phyloP scores from a whole-genome alignment of 2,329 filamentous ascomycete genomes.

The Phialophora macrospora region DNA sequence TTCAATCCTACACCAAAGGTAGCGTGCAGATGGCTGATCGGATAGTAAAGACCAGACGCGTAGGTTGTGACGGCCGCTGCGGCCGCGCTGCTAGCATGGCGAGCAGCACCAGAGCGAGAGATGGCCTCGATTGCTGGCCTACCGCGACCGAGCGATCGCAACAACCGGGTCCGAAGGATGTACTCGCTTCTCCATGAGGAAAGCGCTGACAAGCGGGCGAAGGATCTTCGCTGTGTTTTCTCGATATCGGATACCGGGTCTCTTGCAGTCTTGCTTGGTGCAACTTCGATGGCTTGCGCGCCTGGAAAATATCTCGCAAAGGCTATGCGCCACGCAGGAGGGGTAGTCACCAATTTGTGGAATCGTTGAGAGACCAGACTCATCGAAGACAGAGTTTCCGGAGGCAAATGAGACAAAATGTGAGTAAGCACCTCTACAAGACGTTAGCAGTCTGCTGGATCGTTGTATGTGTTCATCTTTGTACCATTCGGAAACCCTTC shows the following conservation, averaged over 20 bases:
- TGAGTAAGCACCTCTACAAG: constrained; percentile 84
- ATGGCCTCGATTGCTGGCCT: constrained; percentile 68
- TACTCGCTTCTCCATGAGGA: constrained; percentile 98
- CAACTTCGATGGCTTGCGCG: constrained; percentile 60
- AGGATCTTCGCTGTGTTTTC: constrained; percentile 73
- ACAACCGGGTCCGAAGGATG: constrained; percentile 79
- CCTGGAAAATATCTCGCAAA: constrained; percentile 91
- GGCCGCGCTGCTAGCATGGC: constrained; percentile 64
- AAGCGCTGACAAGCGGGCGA: constrained; percentile 77
- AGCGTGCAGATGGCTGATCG: constrained; percentile 79
- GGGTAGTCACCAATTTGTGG: constrained; percentile 82
- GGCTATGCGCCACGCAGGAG: constrained; percentile 90
- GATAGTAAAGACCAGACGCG: constrained; percentile 78
- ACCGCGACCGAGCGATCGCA: constrained; percentile 79
- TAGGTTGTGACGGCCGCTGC: constrained; percentile 79
- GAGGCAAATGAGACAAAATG: constrained; percentile 85
- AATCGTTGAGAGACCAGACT: constrained; percentile 87
- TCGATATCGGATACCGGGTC: constrained; percentile 50
- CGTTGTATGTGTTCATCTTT: constrained; percentile 16
- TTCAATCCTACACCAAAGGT: constrained; percentile 69
- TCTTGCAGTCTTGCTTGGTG: constrained; percentile 48
- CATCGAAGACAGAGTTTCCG: constrained; percentile 79
- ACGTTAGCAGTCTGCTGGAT: constrained; percentile 35
- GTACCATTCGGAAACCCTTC: constrained; percentile 79
- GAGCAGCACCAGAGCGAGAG: constrained; percentile 58